These are phyloP conservation scores for Coemansia sp. DNA, from an alignment of 192 early-diverging fungal species.

Conservation along the genomic window DNA sequence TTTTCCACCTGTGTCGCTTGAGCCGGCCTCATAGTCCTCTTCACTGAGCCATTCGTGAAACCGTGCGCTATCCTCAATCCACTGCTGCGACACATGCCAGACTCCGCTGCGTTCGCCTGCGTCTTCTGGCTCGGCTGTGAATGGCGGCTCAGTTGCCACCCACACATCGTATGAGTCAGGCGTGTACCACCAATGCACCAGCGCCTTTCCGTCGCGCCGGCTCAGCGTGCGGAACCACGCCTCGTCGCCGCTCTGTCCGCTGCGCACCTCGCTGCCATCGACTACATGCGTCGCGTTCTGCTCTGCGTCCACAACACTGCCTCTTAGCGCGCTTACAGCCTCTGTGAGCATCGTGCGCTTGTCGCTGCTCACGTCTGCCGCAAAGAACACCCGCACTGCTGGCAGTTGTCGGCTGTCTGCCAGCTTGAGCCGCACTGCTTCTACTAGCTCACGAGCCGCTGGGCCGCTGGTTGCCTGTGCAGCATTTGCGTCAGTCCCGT, in stretches of 20 bases:
- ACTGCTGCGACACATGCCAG: slow-evolving; percentile 69
- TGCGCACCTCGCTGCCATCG: slow-evolving; percentile 16
- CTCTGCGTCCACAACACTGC: slow-evolving; percentile 20
- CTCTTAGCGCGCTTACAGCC: slow-evolving; percentile 22
- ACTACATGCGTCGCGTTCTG: slow-evolving; percentile 39
- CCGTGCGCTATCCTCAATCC: slow-evolving; percentile 71
- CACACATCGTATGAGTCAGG: slow-evolving; percentile 81
- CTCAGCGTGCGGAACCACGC: slow-evolving; percentile 54
- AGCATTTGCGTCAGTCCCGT: slow-evolving; percentile 16
- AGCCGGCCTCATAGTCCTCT: slow-evolving; percentile 73
- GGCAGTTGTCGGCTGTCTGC: slow-evolving; percentile 41
- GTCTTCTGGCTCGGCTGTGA: slow-evolving; percentile 60
- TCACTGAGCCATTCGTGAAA: slow-evolving; percentile 86
- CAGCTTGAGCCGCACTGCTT: slow-evolving; percentile 40
- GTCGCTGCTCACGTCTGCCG: slow-evolving; percentile 17
- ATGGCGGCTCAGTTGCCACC: slow-evolving; percentile 63
- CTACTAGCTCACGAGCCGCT: slow-evolving; percentile 19
- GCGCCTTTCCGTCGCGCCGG: slow-evolving; percentile 55
- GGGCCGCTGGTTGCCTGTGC: slow-evolving; percentile 14
- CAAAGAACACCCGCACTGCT: slow-evolving; percentile 27
- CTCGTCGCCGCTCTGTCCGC: slow-evolving; percentile 19
- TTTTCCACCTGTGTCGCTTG: slow-evolving; percentile 45
- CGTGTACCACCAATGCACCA: slow-evolving; percentile 80
- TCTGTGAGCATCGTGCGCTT: slow-evolving; percentile 14
- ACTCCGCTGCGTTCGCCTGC: slow-evolving; percentile 65